A percentile compares a stretch with the other conserved stretches of the same genome.
Evolutionary conservation across 306 rosid species (phyloP).

Genomic region (Herpetospermum pedunculosum): DNA sequence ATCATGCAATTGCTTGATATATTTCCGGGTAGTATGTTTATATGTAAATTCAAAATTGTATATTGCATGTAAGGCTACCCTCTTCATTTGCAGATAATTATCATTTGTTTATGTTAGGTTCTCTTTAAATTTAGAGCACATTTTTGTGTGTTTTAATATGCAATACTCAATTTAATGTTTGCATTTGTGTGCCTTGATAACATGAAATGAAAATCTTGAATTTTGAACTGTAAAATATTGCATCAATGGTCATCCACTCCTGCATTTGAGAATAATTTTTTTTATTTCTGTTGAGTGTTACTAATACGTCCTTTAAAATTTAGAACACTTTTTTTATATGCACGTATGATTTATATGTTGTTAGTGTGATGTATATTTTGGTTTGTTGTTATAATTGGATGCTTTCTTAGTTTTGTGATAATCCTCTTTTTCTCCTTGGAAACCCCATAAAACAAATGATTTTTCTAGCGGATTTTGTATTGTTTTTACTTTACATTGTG

Average conservation of each 20-base stretch:
- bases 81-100: background rate
- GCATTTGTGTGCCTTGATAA: background rate
- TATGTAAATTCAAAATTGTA: background rate
- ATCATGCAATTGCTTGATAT: slow-evolving; percentile 14
- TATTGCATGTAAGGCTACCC: background rate
- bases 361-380: background rate
- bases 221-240: background rate
- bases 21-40: slow-evolving; percentile 7
- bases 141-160: background rate
- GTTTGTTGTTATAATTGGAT: background rate
- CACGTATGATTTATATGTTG: background rate
- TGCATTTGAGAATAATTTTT: background rate
- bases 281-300: background rate
- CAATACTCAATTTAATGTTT: background rate
- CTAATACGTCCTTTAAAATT: background rate
- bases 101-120: background rate
- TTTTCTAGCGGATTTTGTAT: background rate
- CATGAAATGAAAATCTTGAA: background rate
- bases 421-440: background rate
- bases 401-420: background rate
- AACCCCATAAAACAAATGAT: background rate
- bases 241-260: background rate
- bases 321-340: background rate
- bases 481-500: background rate
- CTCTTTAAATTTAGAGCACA: background rate